Evolutionary conservation across 192 early-diverging fungal genomes (phyloP).

Genomic region (Backusella parvicylindrica): DNA sequence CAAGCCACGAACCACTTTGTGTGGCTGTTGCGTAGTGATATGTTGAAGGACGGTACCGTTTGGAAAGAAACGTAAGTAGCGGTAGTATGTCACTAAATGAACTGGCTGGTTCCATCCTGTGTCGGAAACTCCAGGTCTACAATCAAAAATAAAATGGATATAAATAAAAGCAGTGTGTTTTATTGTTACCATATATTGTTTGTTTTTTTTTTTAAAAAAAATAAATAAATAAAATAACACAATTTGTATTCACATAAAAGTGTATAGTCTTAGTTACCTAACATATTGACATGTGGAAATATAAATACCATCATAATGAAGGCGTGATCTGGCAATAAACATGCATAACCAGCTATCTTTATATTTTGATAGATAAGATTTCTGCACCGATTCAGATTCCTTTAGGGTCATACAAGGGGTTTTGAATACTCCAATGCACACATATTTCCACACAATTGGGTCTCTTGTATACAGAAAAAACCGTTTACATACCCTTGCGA

Average conservation of each 20-base stretch:
- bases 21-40: slow-evolving; percentile 27
- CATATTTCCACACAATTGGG: slow-evolving; percentile 31
- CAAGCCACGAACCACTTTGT: slow-evolving; percentile 22
- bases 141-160: background rate
- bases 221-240: background rate
- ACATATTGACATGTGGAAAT: slow-evolving; percentile 41
- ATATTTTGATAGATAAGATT: slow-evolving; percentile 22
- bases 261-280: slow-evolving; percentile 13
- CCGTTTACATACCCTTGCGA: slow-evolving; percentile 34
- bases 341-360: slow-evolving; percentile 34
- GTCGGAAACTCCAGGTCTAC: slow-evolving; percentile 31
- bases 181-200: background rate
- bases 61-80: slow-evolving; percentile 41
- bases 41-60: slow-evolving; percentile 35
- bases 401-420: slow-evolving; percentile 9
- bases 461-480: slow-evolving; percentile 36
- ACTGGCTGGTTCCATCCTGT: slow-evolving; percentile 36
- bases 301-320: slow-evolving; percentile 42
- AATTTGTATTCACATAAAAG: background rate
- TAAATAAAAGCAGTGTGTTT: background rate
- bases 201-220: background rate
- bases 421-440: slow-evolving; percentile 28
- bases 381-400: slow-evolving; percentile 10
- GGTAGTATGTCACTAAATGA: slow-evolving; percentile 43
- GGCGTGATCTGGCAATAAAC: slow-evolving; percentile 42